These are phyloP conservation scores for Alternaria infectoria DNA, from an alignment of 2,329 filamentous ascomycete genomes.

Conservation along the genomic window DNA sequence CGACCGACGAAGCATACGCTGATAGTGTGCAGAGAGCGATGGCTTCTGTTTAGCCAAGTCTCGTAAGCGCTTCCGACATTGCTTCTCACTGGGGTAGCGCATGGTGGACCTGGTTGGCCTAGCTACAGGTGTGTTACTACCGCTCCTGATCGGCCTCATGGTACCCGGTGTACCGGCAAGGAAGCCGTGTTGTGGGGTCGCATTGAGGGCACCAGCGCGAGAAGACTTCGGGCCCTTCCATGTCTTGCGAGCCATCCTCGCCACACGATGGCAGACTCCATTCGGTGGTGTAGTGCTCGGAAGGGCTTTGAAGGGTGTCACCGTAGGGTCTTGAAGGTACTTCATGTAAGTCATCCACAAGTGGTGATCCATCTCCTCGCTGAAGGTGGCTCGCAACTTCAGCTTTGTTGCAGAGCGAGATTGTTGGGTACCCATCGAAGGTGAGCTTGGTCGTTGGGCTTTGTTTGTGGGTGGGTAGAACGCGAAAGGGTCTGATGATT, in stretches of 20 bases:
- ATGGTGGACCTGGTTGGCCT: conserved; percentile 46
- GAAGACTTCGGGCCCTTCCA: conserved; percentile 60
- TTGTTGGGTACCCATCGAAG: conserved; percentile 36
- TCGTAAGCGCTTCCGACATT: conserved; percentile 64
- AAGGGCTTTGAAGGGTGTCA: conserved; percentile 71
- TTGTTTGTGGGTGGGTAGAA: conserved; percentile 48
- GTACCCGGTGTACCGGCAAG: conserved; percentile 53
- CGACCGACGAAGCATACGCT: conserved; percentile 65
- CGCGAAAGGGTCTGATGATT: conserved; percentile 63
- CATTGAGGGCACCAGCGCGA: conserved; percentile 27
- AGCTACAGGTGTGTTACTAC: conserved; percentile 57
- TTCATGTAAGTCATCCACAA: conserved; percentile 70
- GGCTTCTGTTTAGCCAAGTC: conserved; percentile 67
- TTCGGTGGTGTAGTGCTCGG: conserved; percentile 68
- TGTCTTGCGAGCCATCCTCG: conserved; percentile 65
- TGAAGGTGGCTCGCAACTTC: conserved; percentile 59
- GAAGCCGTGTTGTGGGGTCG: conserved; percentile 20
- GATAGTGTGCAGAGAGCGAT: conserved; percentile 68
- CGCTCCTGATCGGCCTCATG: conserved; percentile 51
- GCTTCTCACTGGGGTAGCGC: conserved; percentile 64
- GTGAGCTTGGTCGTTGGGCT: conserved; percentile 38
- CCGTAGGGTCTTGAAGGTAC: conserved; percentile 69
- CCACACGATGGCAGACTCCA: conserved; percentile 68
- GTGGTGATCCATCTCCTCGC: conserved; percentile 69
- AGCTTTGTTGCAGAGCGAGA: conserved; percentile 48